phyloP scores from a whole-genome alignment of 768 basidiomycete genomes.

The Lactarius quietus region DNA sequence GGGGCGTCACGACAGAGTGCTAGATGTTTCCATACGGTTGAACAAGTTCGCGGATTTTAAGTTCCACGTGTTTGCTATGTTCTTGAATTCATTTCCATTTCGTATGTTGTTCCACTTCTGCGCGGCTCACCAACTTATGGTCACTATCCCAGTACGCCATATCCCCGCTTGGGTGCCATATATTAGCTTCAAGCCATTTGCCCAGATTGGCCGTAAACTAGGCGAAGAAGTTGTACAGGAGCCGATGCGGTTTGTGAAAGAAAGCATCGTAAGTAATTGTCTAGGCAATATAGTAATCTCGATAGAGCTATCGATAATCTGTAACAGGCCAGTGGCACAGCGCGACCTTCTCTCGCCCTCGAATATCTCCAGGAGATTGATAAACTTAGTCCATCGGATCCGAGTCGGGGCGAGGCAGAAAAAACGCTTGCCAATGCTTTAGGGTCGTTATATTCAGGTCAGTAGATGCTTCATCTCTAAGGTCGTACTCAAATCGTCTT shows the following conservation, averaged over 20 bases:
- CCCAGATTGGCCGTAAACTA: neutral
- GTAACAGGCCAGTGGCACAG: conserved; percentile 4
- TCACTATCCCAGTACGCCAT: neutral
- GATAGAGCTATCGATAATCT: neutral
- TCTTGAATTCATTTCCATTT: conserved; percentile 16
- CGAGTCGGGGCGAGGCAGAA: conserved; percentile 2
- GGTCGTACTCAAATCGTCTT: neutral
- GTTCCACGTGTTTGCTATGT: neutral
- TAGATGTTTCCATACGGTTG: neutral
- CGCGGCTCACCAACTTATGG: neutral
- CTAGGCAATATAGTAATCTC: too few species aligned
- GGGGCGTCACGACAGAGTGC: too few species aligned
- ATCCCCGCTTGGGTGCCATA: conserved; percentile 4
- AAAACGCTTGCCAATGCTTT: neutral
- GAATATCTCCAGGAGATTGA: conserved; percentile 4
- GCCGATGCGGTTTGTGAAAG: conserved; percentile 9
- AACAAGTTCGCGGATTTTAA: neutral
- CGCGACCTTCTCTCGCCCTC: conserved; percentile 14
- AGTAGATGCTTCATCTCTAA: neutral
- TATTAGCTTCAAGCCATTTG: conserved; percentile 8
- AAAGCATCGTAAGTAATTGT: conserved; percentile 11
- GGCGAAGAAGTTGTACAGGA: neutral
- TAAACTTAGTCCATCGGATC: conserved; percentile 2
- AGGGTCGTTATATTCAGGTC: conserved; percentile 15
- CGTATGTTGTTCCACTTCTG: conserved; percentile 3